Evolutionary conservation across 2,329 filamentous ascomycete species (phyloP).

Genomic region (Ceratocystiopsis sp.): DNA sequence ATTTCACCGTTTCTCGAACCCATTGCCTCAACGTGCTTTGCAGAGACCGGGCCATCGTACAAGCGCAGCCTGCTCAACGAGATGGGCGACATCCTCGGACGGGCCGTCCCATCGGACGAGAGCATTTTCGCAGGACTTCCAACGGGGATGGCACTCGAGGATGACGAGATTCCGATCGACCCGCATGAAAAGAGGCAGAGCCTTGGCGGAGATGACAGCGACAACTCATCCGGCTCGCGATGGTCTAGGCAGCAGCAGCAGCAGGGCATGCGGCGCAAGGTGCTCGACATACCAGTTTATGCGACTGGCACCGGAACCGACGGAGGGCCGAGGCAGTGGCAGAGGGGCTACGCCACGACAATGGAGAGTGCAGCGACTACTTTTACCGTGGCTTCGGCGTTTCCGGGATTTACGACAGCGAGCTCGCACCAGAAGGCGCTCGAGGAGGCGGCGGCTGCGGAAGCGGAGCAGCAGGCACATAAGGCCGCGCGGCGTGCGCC

Average conservation of each 20-base stretch:
- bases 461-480: slow-evolving; percentile 10
- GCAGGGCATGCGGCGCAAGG: slow-evolving; percentile 14
- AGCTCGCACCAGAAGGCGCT: slow-evolving; percentile 32
- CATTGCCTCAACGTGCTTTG: slow-evolving; percentile 29
- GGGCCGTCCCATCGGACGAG: slow-evolving; percentile 39
- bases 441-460: slow-evolving; percentile 16
- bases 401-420: slow-evolving; percentile 46
- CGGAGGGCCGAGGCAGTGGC: background rate
- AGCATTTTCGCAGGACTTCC: slow-evolving; percentile 36
- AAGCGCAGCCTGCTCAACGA: slow-evolving; percentile 42
- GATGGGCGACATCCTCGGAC: slow-evolving; percentile 54
- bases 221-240: background rate
- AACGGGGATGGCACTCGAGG: slow-evolving; percentile 40
- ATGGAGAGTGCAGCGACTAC: slow-evolving; percentile 36
- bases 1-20: slow-evolving; percentile 59
- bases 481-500: background rate
- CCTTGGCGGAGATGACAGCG: slow-evolving; percentile 3
- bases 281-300: slow-evolving; percentile 3
- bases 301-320: slow-evolving; percentile 10
- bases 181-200: slow-evolving; percentile 22
- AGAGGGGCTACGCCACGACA: slow-evolving; percentile 33
- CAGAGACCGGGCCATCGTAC: slow-evolving; percentile 52
- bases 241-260: slow-evolving; percentile 1
- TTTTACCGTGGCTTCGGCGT: slow-evolving; percentile 38
- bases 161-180: slow-evolving; percentile 50